Conservation (phyloP, 257 asterid species). For the Henckelia pumila region DNA sequence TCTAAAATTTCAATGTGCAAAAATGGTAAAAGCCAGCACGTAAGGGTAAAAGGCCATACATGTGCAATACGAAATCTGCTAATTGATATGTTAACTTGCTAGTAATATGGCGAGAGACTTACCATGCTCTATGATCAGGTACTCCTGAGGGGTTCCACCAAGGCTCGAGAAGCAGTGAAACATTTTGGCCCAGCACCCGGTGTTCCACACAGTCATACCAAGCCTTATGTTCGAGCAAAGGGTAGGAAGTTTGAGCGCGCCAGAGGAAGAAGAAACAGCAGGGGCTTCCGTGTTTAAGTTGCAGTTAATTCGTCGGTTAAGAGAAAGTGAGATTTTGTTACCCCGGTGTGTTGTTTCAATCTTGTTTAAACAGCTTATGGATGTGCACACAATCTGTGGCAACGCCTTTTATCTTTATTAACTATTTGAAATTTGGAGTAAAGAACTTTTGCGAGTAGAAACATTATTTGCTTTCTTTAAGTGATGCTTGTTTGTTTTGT, state of each 20-base stretch:
- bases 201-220: conserved; percentile 56
- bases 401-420: not conserved
- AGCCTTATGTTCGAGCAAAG: conserved; percentile 48
- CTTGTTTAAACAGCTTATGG: conserved; percentile 1
- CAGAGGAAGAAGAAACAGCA: conserved; percentile 44
- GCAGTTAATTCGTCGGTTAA: conserved; percentile 2
- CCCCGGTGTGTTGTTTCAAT: not conserved
- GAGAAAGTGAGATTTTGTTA: conserved; percentile 12
- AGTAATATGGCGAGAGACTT: not conserved
- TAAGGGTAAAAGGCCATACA: no score
- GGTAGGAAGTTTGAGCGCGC: conserved; percentile 52
- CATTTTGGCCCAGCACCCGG: conserved; percentile 56
- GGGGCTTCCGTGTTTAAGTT: conserved; percentile 42
- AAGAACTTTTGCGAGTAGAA: not conserved
- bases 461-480: not conserved
- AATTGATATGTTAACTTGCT: no score
- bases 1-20: no score
- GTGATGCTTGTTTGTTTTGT: not conserved
- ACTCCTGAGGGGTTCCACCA: conserved; percentile 43
- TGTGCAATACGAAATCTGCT: no score
- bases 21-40: not conserved
- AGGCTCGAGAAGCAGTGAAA: conserved; percentile 51
- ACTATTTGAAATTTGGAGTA: not conserved
- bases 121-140: conserved; percentile 23
- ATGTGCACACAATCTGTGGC: not conserved